Base-by-base conservation (phyloP, 2,329 filamentous ascomycete species). In the Endoconidiophora laricicola region DNA sequence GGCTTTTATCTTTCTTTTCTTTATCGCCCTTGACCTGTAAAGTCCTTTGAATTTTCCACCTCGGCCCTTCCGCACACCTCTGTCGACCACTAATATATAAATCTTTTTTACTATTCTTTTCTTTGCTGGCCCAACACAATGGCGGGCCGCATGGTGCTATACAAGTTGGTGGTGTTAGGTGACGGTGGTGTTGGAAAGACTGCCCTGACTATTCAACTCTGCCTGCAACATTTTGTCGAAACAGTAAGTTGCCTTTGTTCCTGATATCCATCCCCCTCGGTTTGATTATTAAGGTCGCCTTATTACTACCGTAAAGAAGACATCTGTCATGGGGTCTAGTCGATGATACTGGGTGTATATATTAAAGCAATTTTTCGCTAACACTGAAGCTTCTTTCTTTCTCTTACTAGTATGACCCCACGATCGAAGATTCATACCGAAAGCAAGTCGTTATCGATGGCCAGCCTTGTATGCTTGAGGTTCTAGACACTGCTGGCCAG, bases 151-250 rank as follows among this genome's bases (percentile, higher is more conserved):
- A 93, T 93, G 86, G 88, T 87, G 63, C 70, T 94, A 65, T 93
- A 94, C 73, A 94, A 94, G 70, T 69, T 94, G 74, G 87, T 94
- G 77, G 87, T 94, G 69, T 72, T 94, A 56, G 88, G 87, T 60
- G 87, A 94, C 65, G 87, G 87, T 69, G 87, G 87, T 67, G 87
- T 94, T 55, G 87, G 87, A 59, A 94, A 94, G 69, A 94, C 87
- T 47, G 87, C 87, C 60, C 72, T 94, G 63, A 94, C 87, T 52
- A 94, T 94, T 63, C 87, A 98, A 79, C 74, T 98, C 60, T 96
- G 91, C 66, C 70, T 96, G 62, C 93, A 96, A 67, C 91, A 98
- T 68, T 98, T 98, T 65, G 88, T 96, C 60, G 90, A 96, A 70
- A 95, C 87, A 55, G 77, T 81, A 68, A 67, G 76, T 71, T 54